Base-by-base conservation (phyloP, 768 basidiomycete species). In the Melanogaster broomeanus region DNA sequence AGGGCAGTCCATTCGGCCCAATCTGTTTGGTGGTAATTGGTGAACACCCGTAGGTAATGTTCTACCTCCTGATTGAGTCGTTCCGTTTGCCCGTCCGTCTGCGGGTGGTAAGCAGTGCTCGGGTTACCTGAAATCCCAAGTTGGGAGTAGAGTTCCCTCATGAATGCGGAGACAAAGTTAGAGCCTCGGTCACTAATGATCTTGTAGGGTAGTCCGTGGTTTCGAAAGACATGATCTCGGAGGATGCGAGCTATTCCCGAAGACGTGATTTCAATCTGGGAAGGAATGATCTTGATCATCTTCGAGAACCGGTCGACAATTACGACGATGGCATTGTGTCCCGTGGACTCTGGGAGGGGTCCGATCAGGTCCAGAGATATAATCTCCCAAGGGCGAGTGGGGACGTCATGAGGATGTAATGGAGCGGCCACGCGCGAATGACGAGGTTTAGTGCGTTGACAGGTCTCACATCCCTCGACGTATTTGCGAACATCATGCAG, bases 31-130 rank as follows among this genome's bases (percentile, higher is more conserved):
- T 64, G 53, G 42, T 69, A 60, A 43, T 70, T 66, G 33, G 57
- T 42, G 55, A 66, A 76, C 1, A 67, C 42, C 0, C 71, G 58
- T 0, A 79, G 68, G 51, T 72, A 75, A 12, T 67, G 65, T 49
- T 79, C 74, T 0, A 78, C 24, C 5, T 68, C 59, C 49, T 75
- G 74, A 49, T 79, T 77, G 10, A 70, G 55, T 2, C n/a, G n/a
- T n/a, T n/a, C n/a, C n/a, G n/a, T n/a, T n/a, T n/a, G n/a, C n/a
- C n/a, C n/a, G n/a, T n/a, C n/a, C n/a, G n/a, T n/a, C n/a, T n/a
- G n/a, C n/a, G n/a, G n/a, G n/a, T n/a, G n/a, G n/a, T n/a, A n/a
- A n/a, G n/a, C n/a, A n/a, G n/a, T n/a, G n/a, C n/a, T n/a, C n/a
- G n/a, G n/a, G n/a, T n/a, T n/a, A n/a, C n/a, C n/a, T n/a, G n/a